phyloP scores from a whole-genome alignment of 305 asterid species.

The Solanum hybrid region DNA sequence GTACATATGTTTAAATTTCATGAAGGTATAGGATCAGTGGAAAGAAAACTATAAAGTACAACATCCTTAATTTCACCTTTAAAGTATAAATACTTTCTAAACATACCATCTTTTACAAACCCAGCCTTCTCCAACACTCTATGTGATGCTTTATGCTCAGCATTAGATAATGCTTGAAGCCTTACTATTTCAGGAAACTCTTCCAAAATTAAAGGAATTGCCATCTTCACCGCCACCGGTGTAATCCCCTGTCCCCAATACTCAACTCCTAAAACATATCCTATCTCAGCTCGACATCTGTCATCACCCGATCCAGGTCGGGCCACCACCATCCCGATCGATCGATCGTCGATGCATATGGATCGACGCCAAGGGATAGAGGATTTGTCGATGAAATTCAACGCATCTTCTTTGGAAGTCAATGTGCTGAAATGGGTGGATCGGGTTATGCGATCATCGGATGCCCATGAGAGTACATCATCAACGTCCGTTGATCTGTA shows the following conservation, averaged over 20 bases:
- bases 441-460: slow-evolving; percentile 34
- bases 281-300: slow-evolving; percentile 35
- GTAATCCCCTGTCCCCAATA: slow-evolving; percentile 46
- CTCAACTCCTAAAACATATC: slow-evolving; percentile 31
- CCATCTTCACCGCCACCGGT: slow-evolving; percentile 30
- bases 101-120: slow-evolving; percentile 32
- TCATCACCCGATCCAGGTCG: slow-evolving; percentile 31
- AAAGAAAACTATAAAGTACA: slow-evolving; percentile 28
- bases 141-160: slow-evolving; percentile 35
- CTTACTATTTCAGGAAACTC: slow-evolving; percentile 30
- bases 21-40: slow-evolving; percentile 11
- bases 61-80: slow-evolving; percentile 29
- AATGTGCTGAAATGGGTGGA: slow-evolving; percentile 22
- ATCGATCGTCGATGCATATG: slow-evolving; percentile 33
- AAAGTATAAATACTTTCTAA: slow-evolving; percentile 31
- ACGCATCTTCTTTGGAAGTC: slow-evolving; percentile 34
- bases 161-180: slow-evolving; percentile 29
- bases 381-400: slow-evolving; percentile 27
- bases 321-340: slow-evolving; percentile 25
- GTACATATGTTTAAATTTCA: neutral
- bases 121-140: slow-evolving; percentile 45
- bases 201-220: slow-evolving; percentile 18
- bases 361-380: slow-evolving; percentile 44
- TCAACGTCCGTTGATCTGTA: slow-evolving; percentile 17
- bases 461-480: slow-evolving; percentile 30